Conservation (phyloP, 192 early-diverging fungal species). For the Backusella macrospora region DNA sequence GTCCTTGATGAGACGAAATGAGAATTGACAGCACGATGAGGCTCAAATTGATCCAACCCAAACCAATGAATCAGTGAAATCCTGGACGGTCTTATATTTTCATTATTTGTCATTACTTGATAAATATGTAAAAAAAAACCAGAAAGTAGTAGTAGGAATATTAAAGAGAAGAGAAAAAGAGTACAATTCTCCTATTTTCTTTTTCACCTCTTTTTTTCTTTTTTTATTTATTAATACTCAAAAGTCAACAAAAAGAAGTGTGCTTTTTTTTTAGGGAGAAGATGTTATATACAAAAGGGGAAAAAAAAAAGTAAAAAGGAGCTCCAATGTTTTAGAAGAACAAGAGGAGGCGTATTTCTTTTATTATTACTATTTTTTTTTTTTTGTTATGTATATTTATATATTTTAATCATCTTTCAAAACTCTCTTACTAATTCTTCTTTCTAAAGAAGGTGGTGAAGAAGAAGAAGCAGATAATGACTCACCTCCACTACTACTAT, state of each 20-base stretch:
- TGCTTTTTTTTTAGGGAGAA: not conserved
- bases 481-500: conserved; percentile 12
- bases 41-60: conserved; percentile 42
- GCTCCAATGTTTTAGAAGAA: conserved; percentile 3
- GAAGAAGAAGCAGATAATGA: not conserved
- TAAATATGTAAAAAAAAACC: not conserved
- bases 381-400: not conserved
- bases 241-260: not conserved
- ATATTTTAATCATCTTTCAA: not conserved
- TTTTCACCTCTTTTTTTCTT: too few species aligned
- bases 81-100: conserved; percentile 5
- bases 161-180: too few species aligned
- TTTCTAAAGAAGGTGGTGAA: not conserved
- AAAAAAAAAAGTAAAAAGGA: not conserved
- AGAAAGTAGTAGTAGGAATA: too few species aligned
- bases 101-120: not conserved
- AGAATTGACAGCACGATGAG: conserved; percentile 38
- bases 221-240: too few species aligned
- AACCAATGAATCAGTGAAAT: conserved; percentile 31
- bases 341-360: not conserved
- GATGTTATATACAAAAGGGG: conserved; percentile 4
- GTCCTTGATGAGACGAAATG: conserved; percentile 29
- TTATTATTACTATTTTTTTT: not conserved
- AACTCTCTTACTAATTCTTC: not conserved
- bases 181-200: not conserved